Conservation (phyloP, 139 green algal species). For the Coelastrella sp. region DNA sequence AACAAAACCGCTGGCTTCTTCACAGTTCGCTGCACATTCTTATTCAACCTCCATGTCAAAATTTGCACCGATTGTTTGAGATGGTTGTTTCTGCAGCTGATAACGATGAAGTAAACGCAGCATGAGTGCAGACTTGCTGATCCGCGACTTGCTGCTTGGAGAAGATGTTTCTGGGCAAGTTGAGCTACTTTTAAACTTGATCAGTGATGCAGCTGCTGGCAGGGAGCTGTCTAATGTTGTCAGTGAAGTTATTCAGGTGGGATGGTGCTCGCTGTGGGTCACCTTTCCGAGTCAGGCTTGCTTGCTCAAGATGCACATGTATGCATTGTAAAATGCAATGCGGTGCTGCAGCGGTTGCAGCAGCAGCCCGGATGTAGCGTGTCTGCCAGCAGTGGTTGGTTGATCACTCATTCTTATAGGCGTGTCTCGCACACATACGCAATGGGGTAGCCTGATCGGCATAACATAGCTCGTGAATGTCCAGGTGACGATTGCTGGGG, state of each 20-base stretch:
- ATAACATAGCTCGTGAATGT: neutral
- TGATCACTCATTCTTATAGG: neutral
- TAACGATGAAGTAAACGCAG: neutral
- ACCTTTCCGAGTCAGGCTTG: neutral
- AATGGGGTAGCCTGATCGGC: too few species aligned
- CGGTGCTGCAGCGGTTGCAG: constrained; percentile 1
- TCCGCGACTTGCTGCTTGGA: constrained; percentile 46
- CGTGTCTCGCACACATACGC: neutral
- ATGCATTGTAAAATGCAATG: neutral
- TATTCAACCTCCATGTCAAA: too few species aligned
- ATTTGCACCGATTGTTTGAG: too few species aligned
- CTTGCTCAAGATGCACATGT: neutral
- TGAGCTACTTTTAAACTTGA: constrained; percentile 43
- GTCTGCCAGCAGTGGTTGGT: neutral
- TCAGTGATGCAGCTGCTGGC: constrained; percentile 42
- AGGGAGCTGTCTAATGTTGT: constrained; percentile 40
- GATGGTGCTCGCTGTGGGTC: neutral
- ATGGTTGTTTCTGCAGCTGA: neutral
- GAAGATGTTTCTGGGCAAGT: constrained; percentile 26
- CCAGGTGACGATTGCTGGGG: constrained; percentile 47
- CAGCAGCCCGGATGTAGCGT: neutral
- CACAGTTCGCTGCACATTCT: too few species aligned
- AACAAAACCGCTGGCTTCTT: too few species aligned
- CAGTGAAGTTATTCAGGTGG: constrained; percentile 53
- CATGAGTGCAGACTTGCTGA: constrained; percentile 10